Percentiles rank a stretch among this genome's conserved stretches.
phyloP scores from a whole-genome alignment of 441 rosid species.

The Erodium chrysanthum region DNA sequence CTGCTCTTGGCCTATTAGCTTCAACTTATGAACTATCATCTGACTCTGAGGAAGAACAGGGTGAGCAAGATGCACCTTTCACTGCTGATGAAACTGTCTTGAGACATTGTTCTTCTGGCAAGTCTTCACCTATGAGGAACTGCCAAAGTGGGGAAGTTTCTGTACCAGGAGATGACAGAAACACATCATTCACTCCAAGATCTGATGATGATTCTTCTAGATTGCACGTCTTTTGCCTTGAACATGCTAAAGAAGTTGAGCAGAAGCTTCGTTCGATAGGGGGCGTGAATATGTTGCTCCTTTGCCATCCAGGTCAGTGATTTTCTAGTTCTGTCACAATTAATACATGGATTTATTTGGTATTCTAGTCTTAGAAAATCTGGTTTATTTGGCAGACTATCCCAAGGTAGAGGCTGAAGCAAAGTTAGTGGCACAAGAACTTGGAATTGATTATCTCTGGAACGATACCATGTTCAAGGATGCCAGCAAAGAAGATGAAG shows the following conservation, averaged over 20 bases:
- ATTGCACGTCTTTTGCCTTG: constrained; percentile 84
- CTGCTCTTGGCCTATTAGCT: constrained; percentile 77
- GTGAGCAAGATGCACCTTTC: constrained; percentile 29
- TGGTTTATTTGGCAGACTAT: constrained; percentile 57
- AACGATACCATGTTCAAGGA: constrained; percentile 43
- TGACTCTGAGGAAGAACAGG: constrained; percentile 74
- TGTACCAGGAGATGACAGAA: constrained; percentile 20
- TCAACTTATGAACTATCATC: constrained; percentile 79
- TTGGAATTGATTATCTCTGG: constrained; percentile 53
- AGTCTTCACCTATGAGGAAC: constrained; percentile 21
- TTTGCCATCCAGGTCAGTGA: constrained; percentile 81
- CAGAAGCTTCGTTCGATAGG: constrained; percentile 65
- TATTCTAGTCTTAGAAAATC: constrained; percentile 6
- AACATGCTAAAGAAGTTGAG: constrained; percentile 91
- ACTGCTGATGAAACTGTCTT: constrained; percentile 24
- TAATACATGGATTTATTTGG: neutral
- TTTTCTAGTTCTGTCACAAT: constrained; percentile 4
- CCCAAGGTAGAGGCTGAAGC: constrained; percentile 83
- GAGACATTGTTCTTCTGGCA: constrained; percentile 20
- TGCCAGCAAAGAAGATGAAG: constrained; percentile 66
- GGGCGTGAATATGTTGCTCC: constrained; percentile 62
- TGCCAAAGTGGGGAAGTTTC: constrained; percentile 21
- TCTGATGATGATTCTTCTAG: constrained; percentile 73
- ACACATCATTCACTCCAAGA: constrained; percentile 31
- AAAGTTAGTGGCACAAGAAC: constrained; percentile 63